Percentiles rank a stretch among this genome's conserved stretches.
Evolutionary conservation across 352 stramenopile genomes (phyloP).

Genomic region (Paralagenidium karlingii): DNA sequence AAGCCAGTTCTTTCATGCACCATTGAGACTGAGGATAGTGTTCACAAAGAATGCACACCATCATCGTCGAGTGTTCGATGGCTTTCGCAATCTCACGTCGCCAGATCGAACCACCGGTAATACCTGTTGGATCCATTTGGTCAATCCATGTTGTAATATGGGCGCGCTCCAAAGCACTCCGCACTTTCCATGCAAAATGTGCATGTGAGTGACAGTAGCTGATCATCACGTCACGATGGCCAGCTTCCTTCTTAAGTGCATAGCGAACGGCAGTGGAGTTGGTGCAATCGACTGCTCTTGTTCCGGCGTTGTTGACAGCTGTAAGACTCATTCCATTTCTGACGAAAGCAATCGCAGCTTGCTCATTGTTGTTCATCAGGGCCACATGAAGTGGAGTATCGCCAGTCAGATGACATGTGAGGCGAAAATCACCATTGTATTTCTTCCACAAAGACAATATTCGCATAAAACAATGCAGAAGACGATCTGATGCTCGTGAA

Average conservation of each 20-base stretch:
- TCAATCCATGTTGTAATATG: constrained; percentile 68
- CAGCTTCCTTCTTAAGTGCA: constrained; percentile 56
- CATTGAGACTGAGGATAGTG: constrained; percentile 65
- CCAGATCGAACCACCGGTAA: constrained; percentile 67
- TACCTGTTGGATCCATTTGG: constrained; percentile 73
- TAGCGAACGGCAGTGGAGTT: constrained; percentile 71
- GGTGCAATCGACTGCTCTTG: constrained; percentile 66
- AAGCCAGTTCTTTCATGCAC: constrained; percentile 82
- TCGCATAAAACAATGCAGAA: constrained; percentile 25
- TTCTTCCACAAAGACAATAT: constrained; percentile 25
- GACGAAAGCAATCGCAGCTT: constrained; percentile 53
- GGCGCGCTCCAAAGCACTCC: constrained; percentile 43
- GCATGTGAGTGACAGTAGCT: constrained; percentile 65
- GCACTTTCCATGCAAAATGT: constrained; percentile 41
- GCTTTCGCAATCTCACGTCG: constrained; percentile 67
- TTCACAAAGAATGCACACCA: constrained; percentile 65
- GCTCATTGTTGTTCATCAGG: constrained; percentile 47
- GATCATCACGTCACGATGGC: constrained; percentile 70
- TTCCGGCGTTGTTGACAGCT: constrained; percentile 40
- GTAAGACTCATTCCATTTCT: constrained; percentile 61
- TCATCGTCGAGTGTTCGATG: constrained; percentile 58
- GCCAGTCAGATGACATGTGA: constrained; percentile 16
- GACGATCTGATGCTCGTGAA: constrained; percentile 8
- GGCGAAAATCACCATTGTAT: constrained; percentile 1
- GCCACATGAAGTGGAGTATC: constrained; percentile 71